phyloP scores from a whole-genome alignment of 2,329 filamentous ascomycete genomes.

The Pseudocercospora ulei region DNA sequence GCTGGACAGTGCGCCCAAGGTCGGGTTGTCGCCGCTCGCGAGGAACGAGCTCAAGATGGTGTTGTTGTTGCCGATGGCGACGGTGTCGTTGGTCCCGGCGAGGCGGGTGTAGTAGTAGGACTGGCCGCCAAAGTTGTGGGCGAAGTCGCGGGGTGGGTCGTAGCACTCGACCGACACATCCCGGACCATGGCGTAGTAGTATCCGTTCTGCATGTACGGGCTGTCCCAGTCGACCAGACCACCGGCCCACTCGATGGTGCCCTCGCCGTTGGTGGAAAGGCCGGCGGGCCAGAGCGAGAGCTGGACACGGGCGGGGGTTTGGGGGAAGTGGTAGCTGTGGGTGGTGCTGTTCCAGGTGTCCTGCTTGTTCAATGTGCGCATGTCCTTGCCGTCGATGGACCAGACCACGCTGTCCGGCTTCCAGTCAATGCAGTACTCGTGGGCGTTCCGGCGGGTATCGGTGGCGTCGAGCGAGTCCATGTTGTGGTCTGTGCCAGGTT shows the following conservation, averaged over 20 bases:
- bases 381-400: slow-evolving; percentile 70
- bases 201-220: slow-evolving; percentile 72
- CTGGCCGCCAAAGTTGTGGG: slow-evolving; percentile 46
- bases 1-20: slow-evolving; percentile 36
- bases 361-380: slow-evolving; percentile 62
- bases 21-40: slow-evolving; percentile 67
- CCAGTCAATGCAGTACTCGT: slow-evolving; percentile 93
- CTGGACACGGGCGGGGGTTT: slow-evolving; percentile 83
- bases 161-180: slow-evolving; percentile 81
- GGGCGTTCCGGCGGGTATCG: slow-evolving; percentile 67
- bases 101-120: slow-evolving; percentile 66
- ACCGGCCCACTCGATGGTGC: slow-evolving; percentile 86
- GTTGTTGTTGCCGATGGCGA: slow-evolving; percentile 62
- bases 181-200: slow-evolving; percentile 75
- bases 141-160: slow-evolving; percentile 62
- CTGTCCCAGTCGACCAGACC: slow-evolving; percentile 80
- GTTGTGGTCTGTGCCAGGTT: slow-evolving; percentile 54
- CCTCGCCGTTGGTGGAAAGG: slow-evolving; percentile 63
- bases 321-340: slow-evolving; percentile 77
- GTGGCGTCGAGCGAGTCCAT: slow-evolving; percentile 58
- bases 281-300: slow-evolving; percentile 95
- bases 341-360: slow-evolving; percentile 79
- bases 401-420: slow-evolving; percentile 75
- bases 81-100: slow-evolving; percentile 61
- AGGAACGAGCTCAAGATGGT: slow-evolving; percentile 70